Base-by-base conservation (phyloP, 2,329 filamentous ascomycete genomes). In the Colletotrichum magnum region DNA sequence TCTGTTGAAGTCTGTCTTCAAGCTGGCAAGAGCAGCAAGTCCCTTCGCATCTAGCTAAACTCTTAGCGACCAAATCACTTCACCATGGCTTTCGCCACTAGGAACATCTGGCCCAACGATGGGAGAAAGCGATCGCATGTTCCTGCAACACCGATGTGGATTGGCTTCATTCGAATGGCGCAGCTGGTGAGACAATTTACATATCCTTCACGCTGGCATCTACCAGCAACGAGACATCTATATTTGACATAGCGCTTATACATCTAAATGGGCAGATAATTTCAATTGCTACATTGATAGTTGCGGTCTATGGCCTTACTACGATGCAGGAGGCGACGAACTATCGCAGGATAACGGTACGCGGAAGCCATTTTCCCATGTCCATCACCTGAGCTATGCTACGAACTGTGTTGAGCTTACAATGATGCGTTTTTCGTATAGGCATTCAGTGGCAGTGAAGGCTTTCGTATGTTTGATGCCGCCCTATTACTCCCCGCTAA, bases 341-440 rank as follows among this genome's bases (percentile, higher is more conserved):
- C 32, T 72, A 72, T 57, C 62, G 69, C 41, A 69, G 71, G 61
- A 71, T 72, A 68, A 72, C 71, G 61, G 71, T 72, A 71, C 32
- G 71, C 32, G 18, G 26, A 13, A 43, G 6, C 58, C 28, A 18
- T 12, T 9, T 18, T 21, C 5, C 51, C 24, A 18, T 1, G 16
- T 5, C 32, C 13, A 18, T 4, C 6, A 7, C 51, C 6, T 18
- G 26, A 4, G 28, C 4, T 16, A 5, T 4, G 10, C 36, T 13
- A 21, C 15, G 7, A 32, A 32, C 28, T 9, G 5, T 9, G 28
- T 21, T n/a, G 59, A n/a, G 39, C 68, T 72, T 57, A 72, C 50
- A 12, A 32, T 32, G 21, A 53, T 58, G 39, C 10, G n/a, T 68
- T 48, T 7, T 0, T n/a, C 12, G 3, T 6, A 32, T 58, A 72